A percentile compares a stretch with the other conserved stretches of the same genome.
Evolutionary conservation across 768 basidiomycete species (phyloP).

Genomic region (Thelephora aurantiotincta): DNA sequence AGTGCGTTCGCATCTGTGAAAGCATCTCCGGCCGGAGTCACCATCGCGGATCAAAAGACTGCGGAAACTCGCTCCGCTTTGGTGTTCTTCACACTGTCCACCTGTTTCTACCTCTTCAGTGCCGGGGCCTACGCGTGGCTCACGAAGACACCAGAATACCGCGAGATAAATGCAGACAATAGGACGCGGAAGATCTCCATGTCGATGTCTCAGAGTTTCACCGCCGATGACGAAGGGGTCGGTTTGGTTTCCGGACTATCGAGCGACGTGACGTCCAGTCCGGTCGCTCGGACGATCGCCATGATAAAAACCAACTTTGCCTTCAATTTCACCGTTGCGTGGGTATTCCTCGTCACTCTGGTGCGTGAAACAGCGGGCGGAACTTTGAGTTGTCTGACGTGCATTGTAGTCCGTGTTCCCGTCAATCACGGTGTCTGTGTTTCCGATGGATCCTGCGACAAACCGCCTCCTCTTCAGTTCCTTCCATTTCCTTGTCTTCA

Average conservation of each 20-base stretch:
- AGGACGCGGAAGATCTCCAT: constrained; percentile 6
- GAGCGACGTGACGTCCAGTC: constrained; percentile 13
- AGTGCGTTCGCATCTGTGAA: constrained; percentile 46
- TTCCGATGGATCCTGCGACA: constrained; percentile 43
- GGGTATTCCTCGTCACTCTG: constrained; percentile 68
- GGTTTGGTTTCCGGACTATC: constrained; percentile 21
- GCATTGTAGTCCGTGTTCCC: constrained; percentile 59
- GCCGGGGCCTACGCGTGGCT: constrained; percentile 44
- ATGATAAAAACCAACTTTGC: constrained; percentile 50
- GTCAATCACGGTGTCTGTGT: constrained; percentile 67
- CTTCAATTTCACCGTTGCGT: constrained; percentile 62
- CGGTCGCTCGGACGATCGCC: constrained; percentile 29
- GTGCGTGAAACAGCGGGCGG: constrained; percentile 27
- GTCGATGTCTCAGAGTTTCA: background rate
- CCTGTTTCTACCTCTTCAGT: constrained; percentile 44
- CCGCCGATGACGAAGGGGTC: constrained; percentile 15
- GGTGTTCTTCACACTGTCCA: constrained; percentile 60
- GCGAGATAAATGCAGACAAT: constrained; percentile 29
- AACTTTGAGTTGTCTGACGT: background rate
- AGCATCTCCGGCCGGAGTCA: background rate
- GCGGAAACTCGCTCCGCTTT: constrained; percentile 60
- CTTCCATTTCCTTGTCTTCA: constrained; percentile 66
- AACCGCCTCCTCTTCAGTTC: constrained; percentile 79
- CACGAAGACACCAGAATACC: constrained; percentile 43
- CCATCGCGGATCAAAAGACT: constrained; percentile 17